phyloP scores from a whole-genome alignment of 495 filamentous ascomycete species.

The Hypoxylon fragiforme region DNA sequence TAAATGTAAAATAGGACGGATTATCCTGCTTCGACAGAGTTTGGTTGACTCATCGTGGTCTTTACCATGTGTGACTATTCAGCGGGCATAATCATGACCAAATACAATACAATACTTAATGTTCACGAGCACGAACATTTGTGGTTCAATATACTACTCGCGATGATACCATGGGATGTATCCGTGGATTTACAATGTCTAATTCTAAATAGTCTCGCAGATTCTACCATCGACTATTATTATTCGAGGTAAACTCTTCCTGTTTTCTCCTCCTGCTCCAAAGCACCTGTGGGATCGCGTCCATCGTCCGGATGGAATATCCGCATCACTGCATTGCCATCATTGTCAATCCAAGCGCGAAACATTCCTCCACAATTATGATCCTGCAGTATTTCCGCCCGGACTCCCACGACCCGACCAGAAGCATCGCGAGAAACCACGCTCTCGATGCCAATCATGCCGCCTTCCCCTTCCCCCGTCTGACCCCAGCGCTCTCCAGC shows the following conservation, averaged over 20 bases:
- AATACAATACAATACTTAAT: conserved; percentile 21
- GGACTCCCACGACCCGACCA: conserved; percentile 46
- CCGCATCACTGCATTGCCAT: conserved; percentile 63
- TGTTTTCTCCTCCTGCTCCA: conserved; percentile 10
- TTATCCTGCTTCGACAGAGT: conserved; percentile 2
- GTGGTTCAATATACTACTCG: neutral
- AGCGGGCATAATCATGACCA: too few relatives aligned
- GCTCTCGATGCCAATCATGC: conserved; percentile 84
- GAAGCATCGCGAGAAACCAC: conserved; percentile 47
- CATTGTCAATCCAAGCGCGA: conserved; percentile 71
- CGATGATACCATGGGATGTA: neutral
- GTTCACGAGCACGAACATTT: conserved; percentile 2
- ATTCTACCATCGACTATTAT: too few relatives aligned
- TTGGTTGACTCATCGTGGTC: too few relatives aligned
- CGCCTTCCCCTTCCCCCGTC: conserved; percentile 81
- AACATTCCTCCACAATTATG: conserved; percentile 94
- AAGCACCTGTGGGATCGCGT: neutral
- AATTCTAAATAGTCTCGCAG: conserved; percentile 11
- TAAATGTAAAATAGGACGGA: conserved; percentile 35
- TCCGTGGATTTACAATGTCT: neutral
- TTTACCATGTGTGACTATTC: too few relatives aligned
- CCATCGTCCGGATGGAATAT: conserved; percentile 56
- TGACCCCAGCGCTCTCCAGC: conserved; percentile 75
- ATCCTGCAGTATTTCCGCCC: conserved; percentile 63
- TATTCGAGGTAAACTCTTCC: too few relatives aligned